Conservation (phyloP, 331 rosid species). For the Malus hybrid region DNA sequence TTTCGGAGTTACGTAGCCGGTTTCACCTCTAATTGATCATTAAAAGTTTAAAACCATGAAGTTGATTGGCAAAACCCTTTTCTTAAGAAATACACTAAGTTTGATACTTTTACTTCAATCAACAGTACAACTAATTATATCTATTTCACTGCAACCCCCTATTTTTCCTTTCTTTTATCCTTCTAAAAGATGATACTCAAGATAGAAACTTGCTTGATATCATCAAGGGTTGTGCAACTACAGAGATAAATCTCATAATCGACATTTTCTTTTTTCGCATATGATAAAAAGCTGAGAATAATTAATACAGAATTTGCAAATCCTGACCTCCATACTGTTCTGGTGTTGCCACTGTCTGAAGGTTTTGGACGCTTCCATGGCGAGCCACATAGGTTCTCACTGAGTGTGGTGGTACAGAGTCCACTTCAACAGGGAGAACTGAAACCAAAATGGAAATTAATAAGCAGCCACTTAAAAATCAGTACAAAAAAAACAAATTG, state of each 20-base stretch:
- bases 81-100: background rate
- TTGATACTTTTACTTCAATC: background rate
- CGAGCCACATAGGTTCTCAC: background rate
- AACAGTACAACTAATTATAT: background rate
- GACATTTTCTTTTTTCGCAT: background rate
- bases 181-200: background rate
- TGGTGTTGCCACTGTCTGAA: background rate
- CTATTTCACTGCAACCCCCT: background rate
- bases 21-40: background rate
- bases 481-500: background rate
- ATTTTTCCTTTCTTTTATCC: background rate
- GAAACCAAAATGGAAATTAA: background rate
- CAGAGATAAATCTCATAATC: background rate
- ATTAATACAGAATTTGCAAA: background rate
- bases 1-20: background rate
- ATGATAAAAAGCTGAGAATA: background rate
- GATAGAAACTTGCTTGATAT: background rate
- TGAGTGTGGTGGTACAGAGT: background rate
- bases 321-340: background rate
- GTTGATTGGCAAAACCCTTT: background rate
- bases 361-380: background rate
- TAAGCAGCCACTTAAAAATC: background rate
- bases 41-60: background rate
- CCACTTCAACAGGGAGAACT: slow-evolving; percentile 11
- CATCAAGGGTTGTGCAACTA: background rate